Conservation (phyloP, 179 eudicot species). For the Beta macrorhiza region DNA sequence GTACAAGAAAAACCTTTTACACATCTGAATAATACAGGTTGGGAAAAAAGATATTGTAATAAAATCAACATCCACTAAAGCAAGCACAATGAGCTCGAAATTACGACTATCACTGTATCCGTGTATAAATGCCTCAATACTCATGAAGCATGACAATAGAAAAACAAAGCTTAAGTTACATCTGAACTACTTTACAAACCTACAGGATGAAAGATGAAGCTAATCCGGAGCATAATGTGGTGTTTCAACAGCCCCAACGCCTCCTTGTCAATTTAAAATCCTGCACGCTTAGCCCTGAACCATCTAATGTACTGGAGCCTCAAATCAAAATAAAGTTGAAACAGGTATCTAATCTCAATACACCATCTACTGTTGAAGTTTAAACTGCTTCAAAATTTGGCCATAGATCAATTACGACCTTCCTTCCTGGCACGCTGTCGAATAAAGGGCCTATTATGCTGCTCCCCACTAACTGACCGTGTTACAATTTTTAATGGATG, state of each 20-base stretch:
- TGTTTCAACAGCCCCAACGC: slow-evolving; percentile 8
- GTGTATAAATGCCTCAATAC: background rate
- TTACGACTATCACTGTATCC: background rate
- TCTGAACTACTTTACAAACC: slow-evolving; percentile 29
- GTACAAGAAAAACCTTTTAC: background rate
- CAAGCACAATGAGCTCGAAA: background rate
- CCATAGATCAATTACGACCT: slow-evolving; percentile 52
- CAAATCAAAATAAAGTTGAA: slow-evolving; percentile 16
- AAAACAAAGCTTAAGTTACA: slow-evolving; percentile 7
- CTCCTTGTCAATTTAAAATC: slow-evolving; percentile 3
- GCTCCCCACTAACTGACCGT: slow-evolving; percentile 35
- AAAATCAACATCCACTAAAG: background rate
- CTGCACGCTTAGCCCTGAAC: slow-evolving; percentile 10
- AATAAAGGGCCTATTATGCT: slow-evolving; percentile 39
- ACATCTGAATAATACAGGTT: background rate
- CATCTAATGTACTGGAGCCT: background rate
- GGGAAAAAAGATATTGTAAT: background rate
- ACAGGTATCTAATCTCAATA: slow-evolving; percentile 16
- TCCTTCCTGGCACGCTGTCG: slow-evolving; percentile 65
- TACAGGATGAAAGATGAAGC: slow-evolving; percentile 17
- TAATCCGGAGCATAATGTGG: slow-evolving; percentile 11
- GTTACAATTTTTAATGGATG: slow-evolving; percentile 81
- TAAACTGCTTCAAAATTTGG: slow-evolving; percentile 13
- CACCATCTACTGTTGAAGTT: slow-evolving; percentile 20
- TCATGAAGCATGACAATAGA: slow-evolving; percentile 2